These are phyloP conservation scores for Apiotrichum sp. DNA, from an alignment of 1,284 basidiomycete species.

Conservation along the genomic window DNA sequence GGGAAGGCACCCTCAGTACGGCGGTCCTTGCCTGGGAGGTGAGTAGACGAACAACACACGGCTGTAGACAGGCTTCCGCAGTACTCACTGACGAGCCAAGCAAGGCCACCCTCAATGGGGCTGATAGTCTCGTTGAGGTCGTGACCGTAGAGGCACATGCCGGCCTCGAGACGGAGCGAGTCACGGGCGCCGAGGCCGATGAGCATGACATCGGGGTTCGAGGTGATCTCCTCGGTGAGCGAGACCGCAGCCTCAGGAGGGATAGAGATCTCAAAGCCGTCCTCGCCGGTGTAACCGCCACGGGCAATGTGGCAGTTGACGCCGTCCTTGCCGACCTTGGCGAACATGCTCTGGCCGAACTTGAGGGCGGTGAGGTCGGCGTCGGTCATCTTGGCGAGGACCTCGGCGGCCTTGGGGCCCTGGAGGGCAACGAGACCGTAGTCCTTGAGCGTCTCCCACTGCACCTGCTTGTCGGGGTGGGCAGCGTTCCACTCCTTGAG, in stretches of 20 bases:
- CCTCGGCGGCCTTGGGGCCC: constrained; percentile 75
- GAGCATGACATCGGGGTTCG: constrained; percentile 65
- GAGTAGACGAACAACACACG: background rate
- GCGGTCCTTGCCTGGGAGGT: constrained; percentile 65
- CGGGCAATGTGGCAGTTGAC: constrained; percentile 84
- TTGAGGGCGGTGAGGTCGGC: constrained; percentile 63
- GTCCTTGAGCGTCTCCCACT: constrained; percentile 72
- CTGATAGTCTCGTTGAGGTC: constrained; percentile 82
- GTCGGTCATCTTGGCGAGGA: constrained; percentile 66
- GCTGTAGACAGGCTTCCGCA: too few relatives aligned
- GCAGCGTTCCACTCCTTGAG: constrained; percentile 67
- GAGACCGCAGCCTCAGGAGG: constrained; percentile 68
- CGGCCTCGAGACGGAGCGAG: constrained; percentile 87
- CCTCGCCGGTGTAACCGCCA: constrained; percentile 98
- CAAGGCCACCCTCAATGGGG: constrained; percentile 83
- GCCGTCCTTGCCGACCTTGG: constrained; percentile 56
- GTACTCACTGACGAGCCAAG: constrained; percentile 79
- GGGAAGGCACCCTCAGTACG: constrained; percentile 62
- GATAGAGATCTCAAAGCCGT: constrained; percentile 97
- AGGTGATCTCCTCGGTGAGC: constrained; percentile 63
- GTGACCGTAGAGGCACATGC: constrained; percentile 96
- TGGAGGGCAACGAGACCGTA: constrained; percentile 90
- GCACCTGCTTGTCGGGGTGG: constrained; percentile 59
- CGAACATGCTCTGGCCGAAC: constrained; percentile 73
- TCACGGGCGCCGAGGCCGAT: constrained; percentile 91